Percentiles rank a stretch among this genome's conserved stretches.
Evolutionary conservation across 208 protist genomes (phyloP).

Genomic region (Crithidia sp.): DNA sequence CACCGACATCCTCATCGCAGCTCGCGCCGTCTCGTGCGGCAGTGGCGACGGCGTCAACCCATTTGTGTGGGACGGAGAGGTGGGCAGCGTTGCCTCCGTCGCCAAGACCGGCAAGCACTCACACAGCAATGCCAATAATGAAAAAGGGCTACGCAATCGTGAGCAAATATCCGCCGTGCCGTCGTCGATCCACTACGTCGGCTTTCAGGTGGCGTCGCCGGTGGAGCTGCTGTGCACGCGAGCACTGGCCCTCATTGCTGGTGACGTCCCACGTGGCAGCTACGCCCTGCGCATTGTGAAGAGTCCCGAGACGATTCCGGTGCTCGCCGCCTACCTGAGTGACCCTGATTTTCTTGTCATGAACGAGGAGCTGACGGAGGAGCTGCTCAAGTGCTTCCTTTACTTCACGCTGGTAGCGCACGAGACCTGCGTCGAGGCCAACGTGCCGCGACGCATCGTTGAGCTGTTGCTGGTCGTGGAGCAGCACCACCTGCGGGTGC

Average conservation of each 20-base stretch:
- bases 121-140: no score
- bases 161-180: not conserved
- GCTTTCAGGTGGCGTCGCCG: constrained; percentile 29
- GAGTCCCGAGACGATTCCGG: constrained; percentile 31
- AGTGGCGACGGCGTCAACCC: constrained; percentile 18
- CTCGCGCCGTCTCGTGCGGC: not conserved
- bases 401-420: constrained; percentile 45
- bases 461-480: constrained; percentile 48
- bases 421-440: constrained; percentile 30
- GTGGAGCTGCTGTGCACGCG: constrained; percentile 42
- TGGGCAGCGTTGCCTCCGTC: constrained; percentile 2
- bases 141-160: not conserved
- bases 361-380: constrained; percentile 60
- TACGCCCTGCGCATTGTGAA: constrained; percentile 32
- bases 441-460: constrained; percentile 33
- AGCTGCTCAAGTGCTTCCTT: constrained; percentile 71
- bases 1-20: constrained; percentile 37
- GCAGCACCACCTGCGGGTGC: constrained; percentile 47
- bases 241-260: constrained; percentile 59
- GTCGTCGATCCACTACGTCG: constrained; percentile 5
- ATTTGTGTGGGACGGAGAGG: constrained; percentile 3
- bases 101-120: not conserved
- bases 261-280: constrained; percentile 58
- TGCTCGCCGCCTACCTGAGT: constrained; percentile 33
- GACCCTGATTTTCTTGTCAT: constrained; percentile 38